A percentile compares a stretch with the other conserved stretches of the same genome.
Conservation (phyloP, 1,284 basidiomycete species). For the Volvariella volvacea region DNA sequence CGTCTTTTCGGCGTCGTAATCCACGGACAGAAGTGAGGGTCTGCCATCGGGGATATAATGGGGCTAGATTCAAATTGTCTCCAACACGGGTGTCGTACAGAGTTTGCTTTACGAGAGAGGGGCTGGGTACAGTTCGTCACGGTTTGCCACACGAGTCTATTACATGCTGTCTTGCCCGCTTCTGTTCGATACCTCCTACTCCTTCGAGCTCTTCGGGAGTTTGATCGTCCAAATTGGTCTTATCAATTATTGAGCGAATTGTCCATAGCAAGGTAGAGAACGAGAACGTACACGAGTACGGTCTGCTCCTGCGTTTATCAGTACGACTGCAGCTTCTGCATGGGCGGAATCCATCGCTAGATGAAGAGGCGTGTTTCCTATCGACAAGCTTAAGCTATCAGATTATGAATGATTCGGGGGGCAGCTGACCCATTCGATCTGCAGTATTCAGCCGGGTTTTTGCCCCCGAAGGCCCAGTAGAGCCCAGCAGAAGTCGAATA, state of each 20-base stretch:
- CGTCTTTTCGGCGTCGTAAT: too few species aligned
- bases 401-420: slow-evolving; percentile 11
- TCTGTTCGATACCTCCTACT: slow-evolving; percentile 84
- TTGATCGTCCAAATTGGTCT: slow-evolving; percentile 80
- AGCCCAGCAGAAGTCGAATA: slow-evolving; percentile 72
- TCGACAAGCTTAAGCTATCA: slow-evolving; percentile 8
- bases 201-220: slow-evolving; percentile 82
- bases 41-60: too few species aligned
- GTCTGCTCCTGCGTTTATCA: slow-evolving; percentile 93
- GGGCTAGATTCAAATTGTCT: too few species aligned
- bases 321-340: slow-evolving; percentile 79
- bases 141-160: slow-evolving; percentile 58
- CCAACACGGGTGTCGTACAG: too few species aligned
- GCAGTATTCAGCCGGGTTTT: slow-evolving; percentile 84
- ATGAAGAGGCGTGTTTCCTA: slow-evolving; percentile 93
- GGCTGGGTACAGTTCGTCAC: slow-evolving; percentile 13
- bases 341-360: slow-evolving; percentile 93
- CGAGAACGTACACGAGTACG: slow-evolving; percentile 62
- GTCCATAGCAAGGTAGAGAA: slow-evolving; percentile 12
- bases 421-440: slow-evolving; percentile 70
- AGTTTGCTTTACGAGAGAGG: too few species aligned
- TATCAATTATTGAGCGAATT: slow-evolving; percentile 2
- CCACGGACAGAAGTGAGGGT: too few species aligned
- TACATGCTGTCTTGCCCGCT: slow-evolving; percentile 69
- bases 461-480: slow-evolving; percentile 55